Evolutionary conservation across 2,329 filamentous ascomycete species (phyloP), one percentile per base, ranked within the genome.

Genomic region (Penicillium sp.): DNA sequence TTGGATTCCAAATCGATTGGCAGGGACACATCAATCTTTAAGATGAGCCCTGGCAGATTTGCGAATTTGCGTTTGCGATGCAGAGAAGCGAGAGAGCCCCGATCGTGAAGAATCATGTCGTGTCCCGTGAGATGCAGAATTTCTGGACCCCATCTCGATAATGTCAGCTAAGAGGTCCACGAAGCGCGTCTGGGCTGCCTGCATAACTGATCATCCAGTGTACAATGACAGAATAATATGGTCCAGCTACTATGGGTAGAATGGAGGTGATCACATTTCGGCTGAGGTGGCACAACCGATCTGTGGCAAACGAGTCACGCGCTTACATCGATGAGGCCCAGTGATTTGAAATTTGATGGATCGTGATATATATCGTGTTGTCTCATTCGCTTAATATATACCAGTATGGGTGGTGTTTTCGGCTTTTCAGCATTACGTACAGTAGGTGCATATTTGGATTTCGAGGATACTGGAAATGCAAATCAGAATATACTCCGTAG

Each of bases 211-310:
- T 35, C 22, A 22, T 26, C 37, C 11, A 38, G 22, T 50, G 18
- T 24, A 42, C 5, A 22, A 24, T 50, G n/a, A 24, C n/a, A 38
- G 2, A 24, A n/a, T 24, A n/a, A 34, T 24, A 32, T 40, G 24
- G 24, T 31, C 18, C 2, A 50, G 38, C 18, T 35, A 20, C 20
- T 13, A 8, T 43, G 11, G 11, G 16, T 3, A 48, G 22, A 50
- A 40, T 55, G 40, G 31, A 51, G 53, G 47, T 34, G 32, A 43
- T 55, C 47, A 55, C 26, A 51, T 55, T 51, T 51, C 18, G 52
- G 34, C 18, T 24, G 39, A n/a, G 44, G 18, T 13, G 34, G 39
- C 16, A 39, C 37, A 48, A 26, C 18, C 24, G 14, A 46, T 52
- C 26, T 43, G 40, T 40, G 39, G 32, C 22, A 32, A 42, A 35